Percentiles rank a stretch among this genome's conserved stretches.
phyloP scores from a whole-genome alignment of 2,329 filamentous ascomycete species.

The Coniochaeta pulveracea region DNA sequence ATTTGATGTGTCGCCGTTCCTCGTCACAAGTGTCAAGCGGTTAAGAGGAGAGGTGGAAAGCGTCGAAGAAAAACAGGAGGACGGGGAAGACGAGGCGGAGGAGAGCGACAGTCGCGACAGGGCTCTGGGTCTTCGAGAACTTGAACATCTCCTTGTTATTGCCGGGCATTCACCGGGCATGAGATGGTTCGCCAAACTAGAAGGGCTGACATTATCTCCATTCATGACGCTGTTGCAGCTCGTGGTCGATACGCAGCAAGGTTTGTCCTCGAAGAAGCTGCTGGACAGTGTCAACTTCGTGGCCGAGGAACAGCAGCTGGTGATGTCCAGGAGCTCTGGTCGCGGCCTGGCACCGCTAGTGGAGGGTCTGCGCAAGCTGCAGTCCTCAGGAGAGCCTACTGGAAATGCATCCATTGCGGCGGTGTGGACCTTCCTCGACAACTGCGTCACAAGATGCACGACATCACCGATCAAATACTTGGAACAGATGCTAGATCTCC shows the following conservation, averaged over 20 bases:
- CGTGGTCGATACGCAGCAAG: constrained; percentile 34
- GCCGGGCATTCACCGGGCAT: constrained; percentile 72
- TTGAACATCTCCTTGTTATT: constrained; percentile 72
- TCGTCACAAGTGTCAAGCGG: constrained; percentile 56
- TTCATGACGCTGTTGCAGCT: constrained; percentile 61
- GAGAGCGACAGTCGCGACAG: constrained; percentile 33
- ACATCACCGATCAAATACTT: constrained; percentile 75
- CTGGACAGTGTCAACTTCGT: constrained; percentile 47
- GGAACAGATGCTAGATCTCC: constrained; percentile 49
- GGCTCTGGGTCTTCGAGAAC: constrained; percentile 55
- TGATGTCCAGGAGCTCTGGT: constrained; percentile 15
- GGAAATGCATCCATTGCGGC: constrained; percentile 21
- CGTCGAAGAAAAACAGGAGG: constrained; percentile 40
- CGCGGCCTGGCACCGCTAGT: constrained; percentile 37
- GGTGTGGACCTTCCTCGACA: constrained; percentile 67
- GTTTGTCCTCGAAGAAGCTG: constrained; percentile 37
- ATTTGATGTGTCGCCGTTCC: constrained; percentile 73
- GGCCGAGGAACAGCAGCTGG: constrained; percentile 53
- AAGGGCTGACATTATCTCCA: constrained; percentile 52
- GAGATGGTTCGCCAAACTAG: constrained; percentile 77
- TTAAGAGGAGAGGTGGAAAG: too few relatives aligned
- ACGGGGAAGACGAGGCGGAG: constrained; percentile 33
- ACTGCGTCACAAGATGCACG: constrained; percentile 66
- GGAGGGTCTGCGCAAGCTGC: constrained; percentile 20
- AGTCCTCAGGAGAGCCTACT: constrained; percentile 8